Evolutionary conservation across 2,329 filamentous ascomycete species (phyloP).

Genomic region (Orbilia brochopaga): DNA sequence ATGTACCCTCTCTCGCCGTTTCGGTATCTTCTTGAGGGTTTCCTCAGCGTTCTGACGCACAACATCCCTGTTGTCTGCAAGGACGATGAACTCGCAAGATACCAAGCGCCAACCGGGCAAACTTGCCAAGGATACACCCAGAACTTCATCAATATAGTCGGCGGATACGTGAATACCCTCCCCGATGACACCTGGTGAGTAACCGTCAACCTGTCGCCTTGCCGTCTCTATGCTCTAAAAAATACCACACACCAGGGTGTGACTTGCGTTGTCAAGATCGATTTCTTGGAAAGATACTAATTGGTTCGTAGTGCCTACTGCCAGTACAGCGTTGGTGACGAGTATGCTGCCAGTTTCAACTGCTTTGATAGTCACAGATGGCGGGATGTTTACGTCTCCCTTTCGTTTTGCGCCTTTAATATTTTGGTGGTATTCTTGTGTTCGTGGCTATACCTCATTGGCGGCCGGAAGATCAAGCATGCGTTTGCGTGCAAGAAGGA

Average conservation of each 20-base stretch:
- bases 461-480: conserved; percentile 44
- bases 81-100: conserved; percentile 66
- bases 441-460: conserved; percentile 64
- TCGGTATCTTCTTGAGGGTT: conserved; percentile 69
- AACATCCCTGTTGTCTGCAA: conserved; percentile 65
- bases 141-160: conserved; percentile 63
- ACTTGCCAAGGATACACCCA: conserved; percentile 68
- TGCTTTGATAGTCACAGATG: conserved; percentile 68
- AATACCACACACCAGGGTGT: conserved; percentile 1
- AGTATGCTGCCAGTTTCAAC: conserved; percentile 67
- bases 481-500: conserved; percentile 13
- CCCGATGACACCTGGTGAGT: conserved; percentile 58
- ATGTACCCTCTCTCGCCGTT: conserved; percentile 74
- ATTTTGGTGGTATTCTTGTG: conserved; percentile 64
- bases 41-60: conserved; percentile 66
- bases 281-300: neutral
- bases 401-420: conserved; percentile 68
- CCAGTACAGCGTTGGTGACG: conserved; percentile 67
- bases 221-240: neutral
- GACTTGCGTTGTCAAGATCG: conserved; percentile 57
- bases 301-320: conserved; percentile 61
- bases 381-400: conserved; percentile 66
- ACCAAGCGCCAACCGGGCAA: conserved; percentile 66
- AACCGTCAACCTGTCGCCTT: neutral
- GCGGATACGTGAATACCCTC: conserved; percentile 67